Conservation (phyloP, 2,329 filamentous ascomycete species). For the Nemania bipapillata region DNA sequence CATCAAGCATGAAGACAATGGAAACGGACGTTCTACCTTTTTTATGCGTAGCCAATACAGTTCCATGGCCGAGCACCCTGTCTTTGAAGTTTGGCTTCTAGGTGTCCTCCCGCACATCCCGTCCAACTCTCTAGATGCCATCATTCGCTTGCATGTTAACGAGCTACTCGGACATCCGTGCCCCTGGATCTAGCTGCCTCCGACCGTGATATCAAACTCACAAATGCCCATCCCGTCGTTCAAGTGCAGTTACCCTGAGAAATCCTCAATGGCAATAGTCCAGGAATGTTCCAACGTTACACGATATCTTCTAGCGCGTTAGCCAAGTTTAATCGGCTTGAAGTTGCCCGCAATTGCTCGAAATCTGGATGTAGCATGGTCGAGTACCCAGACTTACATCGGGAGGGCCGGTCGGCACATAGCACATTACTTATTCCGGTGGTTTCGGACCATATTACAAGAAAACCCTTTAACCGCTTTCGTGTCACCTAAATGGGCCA, state of each 20-base stretch:
- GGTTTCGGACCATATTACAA: neutral
- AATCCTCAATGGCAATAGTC: neutral
- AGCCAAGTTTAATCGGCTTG: neutral
- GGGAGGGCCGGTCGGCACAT: neutral
- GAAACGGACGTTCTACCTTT: neutral
- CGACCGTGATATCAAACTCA: neutral
- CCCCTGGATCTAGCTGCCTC: neutral
- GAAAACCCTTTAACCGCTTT: neutral
- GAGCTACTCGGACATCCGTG: neutral
- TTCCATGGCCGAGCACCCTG: neutral
- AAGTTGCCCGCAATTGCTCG: neutral
- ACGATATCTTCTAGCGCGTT: neutral
- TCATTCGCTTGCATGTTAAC: neutral
- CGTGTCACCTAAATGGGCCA: neutral
- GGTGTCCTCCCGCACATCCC: neutral
- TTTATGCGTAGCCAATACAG: neutral
- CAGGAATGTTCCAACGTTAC: neutral
- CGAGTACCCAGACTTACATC: neutral
- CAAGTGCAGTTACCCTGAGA: neutral
- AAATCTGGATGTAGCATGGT: neutral
- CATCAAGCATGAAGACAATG: neutral
- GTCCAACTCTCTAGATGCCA: neutral
- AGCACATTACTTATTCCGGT: neutral
- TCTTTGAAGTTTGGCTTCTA: neutral
- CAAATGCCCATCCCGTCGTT: neutral